Evolutionary conservation across 208 protist species (phyloP).

Genomic region (Trypanosoma rangeli): DNA sequence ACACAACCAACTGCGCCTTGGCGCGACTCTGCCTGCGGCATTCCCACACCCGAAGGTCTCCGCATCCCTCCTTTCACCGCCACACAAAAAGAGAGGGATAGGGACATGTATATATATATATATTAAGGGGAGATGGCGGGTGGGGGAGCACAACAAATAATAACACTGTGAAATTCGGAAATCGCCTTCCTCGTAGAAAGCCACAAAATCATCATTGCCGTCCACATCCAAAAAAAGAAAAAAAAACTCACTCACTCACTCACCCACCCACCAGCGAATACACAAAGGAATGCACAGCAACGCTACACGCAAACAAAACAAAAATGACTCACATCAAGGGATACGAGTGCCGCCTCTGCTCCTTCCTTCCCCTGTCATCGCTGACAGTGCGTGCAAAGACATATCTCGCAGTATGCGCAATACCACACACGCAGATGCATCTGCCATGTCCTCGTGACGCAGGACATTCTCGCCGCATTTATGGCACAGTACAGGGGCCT

Average conservation of each 20-base stretch:
- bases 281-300: background rate
- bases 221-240: background rate
- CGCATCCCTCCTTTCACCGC: background rate
- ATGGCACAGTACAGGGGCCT: slow-evolving; percentile 25
- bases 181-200: background rate
- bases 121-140: background rate
- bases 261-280: background rate
- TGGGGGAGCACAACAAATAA: background rate
- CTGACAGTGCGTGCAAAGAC: slow-evolving; percentile 35
- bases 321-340: background rate
- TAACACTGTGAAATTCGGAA: background rate
- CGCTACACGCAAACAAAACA: background rate
- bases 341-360: too few relatives aligned
- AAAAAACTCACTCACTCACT: background rate
- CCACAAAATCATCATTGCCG: background rate
- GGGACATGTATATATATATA: background rate
- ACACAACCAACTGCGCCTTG: slow-evolving; percentile 2
- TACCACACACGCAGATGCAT: slow-evolving; percentile 47
- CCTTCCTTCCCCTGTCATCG: slow-evolving; percentile 1
- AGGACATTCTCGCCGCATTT: slow-evolving; percentile 33
- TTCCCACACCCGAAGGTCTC: background rate
- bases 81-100: too few relatives aligned
- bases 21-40: background rate
- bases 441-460: slow-evolving; percentile 28
- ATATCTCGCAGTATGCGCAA: slow-evolving; percentile 63